Conservation (phyloP, 768 basidiomycete genomes). For the Hygrocybe coccinea region DNA sequence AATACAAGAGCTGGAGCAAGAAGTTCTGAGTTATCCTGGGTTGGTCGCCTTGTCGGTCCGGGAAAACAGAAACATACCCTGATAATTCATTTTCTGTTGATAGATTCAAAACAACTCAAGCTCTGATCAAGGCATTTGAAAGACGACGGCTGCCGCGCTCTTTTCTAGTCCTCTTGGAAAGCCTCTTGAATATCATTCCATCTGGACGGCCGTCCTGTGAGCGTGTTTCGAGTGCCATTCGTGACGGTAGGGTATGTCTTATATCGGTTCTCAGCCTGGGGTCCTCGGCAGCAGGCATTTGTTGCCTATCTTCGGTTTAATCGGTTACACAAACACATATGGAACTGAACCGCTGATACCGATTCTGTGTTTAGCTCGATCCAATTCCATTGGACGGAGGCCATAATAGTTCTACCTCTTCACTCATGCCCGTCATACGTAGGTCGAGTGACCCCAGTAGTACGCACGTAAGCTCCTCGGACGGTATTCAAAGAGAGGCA, state of each 20-base stretch:
- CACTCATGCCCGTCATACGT: background rate
- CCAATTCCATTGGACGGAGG: background rate
- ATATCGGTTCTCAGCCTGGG: background rate
- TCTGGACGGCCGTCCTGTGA: constrained; percentile 65
- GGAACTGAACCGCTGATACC: constrained; percentile 5
- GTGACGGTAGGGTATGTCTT: constrained; percentile 63
- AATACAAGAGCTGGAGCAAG: constrained; percentile 63
- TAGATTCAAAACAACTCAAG: constrained; percentile 49
- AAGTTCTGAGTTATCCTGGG: constrained; percentile 74
- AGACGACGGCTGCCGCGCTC: constrained; percentile 67
- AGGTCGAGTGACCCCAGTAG: background rate
- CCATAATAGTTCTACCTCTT: background rate
- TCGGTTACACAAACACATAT: background rate
- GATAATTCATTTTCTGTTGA: background rate
- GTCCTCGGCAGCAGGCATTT: background rate
- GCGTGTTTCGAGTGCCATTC: constrained; percentile 61
- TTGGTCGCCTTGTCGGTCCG: constrained; percentile 27
- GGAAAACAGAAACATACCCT: background rate
- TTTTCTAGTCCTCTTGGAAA: constrained; percentile 68
- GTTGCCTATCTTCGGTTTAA: background rate
- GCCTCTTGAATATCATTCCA: constrained; percentile 60
- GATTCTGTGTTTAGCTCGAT: background rate
- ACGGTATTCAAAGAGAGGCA: background rate
- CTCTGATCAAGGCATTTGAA: constrained; percentile 54
- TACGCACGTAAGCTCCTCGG: background rate